A percentile compares a stretch with the other conserved stretches of the same genome.
These are phyloP conservation scores for Tanacetum coccineum DNA, from an alignment of 129 eudicot genomes.

Conservation along the genomic window DNA sequence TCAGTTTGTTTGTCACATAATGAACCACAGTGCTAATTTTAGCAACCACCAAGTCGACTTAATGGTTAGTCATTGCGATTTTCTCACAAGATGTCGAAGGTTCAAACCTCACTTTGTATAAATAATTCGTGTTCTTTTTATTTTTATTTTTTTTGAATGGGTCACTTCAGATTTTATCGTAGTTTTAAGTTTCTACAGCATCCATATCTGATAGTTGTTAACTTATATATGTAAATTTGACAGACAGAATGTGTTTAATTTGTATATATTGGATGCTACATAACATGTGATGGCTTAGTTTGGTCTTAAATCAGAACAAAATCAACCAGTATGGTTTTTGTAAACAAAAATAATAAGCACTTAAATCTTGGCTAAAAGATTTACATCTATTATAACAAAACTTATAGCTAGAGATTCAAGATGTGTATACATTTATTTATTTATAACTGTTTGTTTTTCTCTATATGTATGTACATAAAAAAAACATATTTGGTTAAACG, in stretches of 20 bases:
- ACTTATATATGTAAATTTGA: too few species aligned
- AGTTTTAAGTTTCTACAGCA: too few species aligned
- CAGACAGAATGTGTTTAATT: not conserved
- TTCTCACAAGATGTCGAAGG: too few species aligned
- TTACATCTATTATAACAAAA: conserved; percentile 22
- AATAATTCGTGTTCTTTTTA: too few species aligned
- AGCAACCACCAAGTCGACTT: too few species aligned
- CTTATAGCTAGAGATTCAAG: conserved; percentile 27
- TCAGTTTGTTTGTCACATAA: too few species aligned
- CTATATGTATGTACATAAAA: conserved; percentile 33
- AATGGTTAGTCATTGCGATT: too few species aligned
- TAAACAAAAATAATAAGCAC: conserved; percentile 16
- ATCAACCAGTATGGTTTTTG: not conserved
- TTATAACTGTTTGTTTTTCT: conserved; percentile 15
- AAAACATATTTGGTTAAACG: conserved; percentile 12
- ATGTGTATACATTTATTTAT: conserved; percentile 1
- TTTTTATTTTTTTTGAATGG: too few species aligned
- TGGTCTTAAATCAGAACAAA: not conserved
- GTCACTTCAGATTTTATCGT: too few species aligned
- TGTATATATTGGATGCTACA: not conserved
- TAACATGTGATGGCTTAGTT: not conserved
- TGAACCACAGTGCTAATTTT: too few species aligned
- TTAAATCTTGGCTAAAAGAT: conserved; percentile 17
- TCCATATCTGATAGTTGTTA: too few species aligned
- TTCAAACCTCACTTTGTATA: too few species aligned